Evolutionary conservation across 1,284 basidiomycete species (phyloP).

Genomic region (Rhodotorula sp.): DNA sequence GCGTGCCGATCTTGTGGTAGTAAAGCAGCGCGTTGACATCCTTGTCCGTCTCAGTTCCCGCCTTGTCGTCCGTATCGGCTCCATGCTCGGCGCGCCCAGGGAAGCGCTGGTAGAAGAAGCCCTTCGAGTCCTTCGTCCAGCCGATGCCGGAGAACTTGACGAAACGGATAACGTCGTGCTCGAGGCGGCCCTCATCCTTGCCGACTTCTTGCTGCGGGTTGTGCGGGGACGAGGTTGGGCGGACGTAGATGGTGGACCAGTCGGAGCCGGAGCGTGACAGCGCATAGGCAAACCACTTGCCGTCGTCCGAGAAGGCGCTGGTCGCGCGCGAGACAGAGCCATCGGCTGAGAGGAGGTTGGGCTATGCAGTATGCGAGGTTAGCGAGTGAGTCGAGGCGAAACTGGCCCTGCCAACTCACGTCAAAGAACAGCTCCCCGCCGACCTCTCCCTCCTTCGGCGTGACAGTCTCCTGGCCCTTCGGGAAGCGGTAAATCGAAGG

Average conservation of each 20-base stretch:
- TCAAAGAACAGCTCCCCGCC: conserved; percentile 73
- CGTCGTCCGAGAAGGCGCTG: conserved; percentile 64
- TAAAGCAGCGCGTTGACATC: conserved; percentile 66
- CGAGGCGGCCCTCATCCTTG: conserved; percentile 56
- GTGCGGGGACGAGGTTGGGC: conserved; percentile 61
- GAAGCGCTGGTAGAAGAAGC: conserved; percentile 69
- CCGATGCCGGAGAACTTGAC: conserved; percentile 70
- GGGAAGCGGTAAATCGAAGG: conserved; percentile 66
- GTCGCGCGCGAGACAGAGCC: conserved; percentile 66
- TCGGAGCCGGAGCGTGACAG: conserved; percentile 77
- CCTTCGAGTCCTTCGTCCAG: conserved; percentile 73
- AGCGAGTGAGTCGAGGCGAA: neutral
- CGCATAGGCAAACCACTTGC: conserved; percentile 71
- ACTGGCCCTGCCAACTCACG: conserved; percentile 46
- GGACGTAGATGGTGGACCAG: conserved; percentile 58
- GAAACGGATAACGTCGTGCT: conserved; percentile 66
- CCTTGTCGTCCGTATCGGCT: conserved; percentile 57
- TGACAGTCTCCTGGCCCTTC: conserved; percentile 58
- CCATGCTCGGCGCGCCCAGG: conserved; percentile 53
- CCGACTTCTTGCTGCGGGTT: conserved; percentile 52
- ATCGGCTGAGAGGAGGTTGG: conserved; percentile 68
- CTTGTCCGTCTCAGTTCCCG: conserved; percentile 63
- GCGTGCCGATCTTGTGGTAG: conserved; percentile 68
- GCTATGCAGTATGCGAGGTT: conserved; percentile 50
- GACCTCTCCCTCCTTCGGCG: conserved; percentile 53